Evolutionary conservation across 331 rosid genomes (phyloP).

Genomic region (Erythrophleum ivorense): DNA sequence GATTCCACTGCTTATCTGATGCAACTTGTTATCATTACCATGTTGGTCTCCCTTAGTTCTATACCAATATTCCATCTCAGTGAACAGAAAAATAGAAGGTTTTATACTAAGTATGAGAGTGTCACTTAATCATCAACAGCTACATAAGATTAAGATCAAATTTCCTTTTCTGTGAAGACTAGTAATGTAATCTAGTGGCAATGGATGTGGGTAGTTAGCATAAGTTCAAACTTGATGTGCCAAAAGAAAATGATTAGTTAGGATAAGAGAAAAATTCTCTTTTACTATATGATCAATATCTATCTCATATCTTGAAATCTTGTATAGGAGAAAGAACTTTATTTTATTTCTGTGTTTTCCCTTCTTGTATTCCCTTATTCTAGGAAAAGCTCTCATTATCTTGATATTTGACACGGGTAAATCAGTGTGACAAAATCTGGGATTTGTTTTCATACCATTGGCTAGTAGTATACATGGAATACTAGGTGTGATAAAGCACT

Average conservation of each 20-base stretch:
- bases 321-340: not conserved
- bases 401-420: not conserved
- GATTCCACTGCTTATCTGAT: too few relatives aligned
- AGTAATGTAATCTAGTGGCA: too few relatives aligned
- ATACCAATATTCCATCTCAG: not conserved
- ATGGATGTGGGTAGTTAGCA: not conserved
- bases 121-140: too few relatives aligned
- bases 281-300: not conserved
- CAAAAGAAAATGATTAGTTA: not conserved
- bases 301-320: not conserved
- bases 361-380: not conserved
- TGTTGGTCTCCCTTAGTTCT: too few relatives aligned
- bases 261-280: not conserved
- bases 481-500: conserved; percentile 46
- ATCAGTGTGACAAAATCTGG: conserved; percentile 13
- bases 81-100: not conserved
- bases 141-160: not conserved
- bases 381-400: not conserved
- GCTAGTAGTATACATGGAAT: conserved; percentile 29
- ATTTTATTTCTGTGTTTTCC: not conserved
- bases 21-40: too few relatives aligned
- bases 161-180: not conserved
- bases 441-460: conserved; percentile 24
- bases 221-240: not conserved
- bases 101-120: too few relatives aligned